These are phyloP conservation scores for Fraxinus floribunda DNA, from an alignment of 305 asterid genomes.

Conservation along the genomic window DNA sequence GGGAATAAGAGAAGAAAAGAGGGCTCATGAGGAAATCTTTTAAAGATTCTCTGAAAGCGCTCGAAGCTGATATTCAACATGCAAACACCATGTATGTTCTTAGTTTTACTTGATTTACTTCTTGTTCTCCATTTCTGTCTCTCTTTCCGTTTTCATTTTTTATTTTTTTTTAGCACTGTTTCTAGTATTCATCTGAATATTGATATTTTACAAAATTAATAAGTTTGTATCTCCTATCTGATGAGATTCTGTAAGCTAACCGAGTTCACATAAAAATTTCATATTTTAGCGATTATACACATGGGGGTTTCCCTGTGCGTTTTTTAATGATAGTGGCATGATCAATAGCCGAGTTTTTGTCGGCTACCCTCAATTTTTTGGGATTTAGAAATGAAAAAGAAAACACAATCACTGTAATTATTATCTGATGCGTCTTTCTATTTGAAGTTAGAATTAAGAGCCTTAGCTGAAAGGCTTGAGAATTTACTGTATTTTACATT, in stretches of 20 bases:
- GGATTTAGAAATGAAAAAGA: neutral
- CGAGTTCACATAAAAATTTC: neutral
- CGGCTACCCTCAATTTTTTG: neutral
- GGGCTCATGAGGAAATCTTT: constrained; percentile 73
- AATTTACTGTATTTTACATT: neutral
- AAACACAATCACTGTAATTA: neutral
- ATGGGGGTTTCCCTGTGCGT: neutral
- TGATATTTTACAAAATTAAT: neutral
- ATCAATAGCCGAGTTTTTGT: neutral
- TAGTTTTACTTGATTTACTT: neutral
- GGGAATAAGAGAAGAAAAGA: constrained; percentile 37
- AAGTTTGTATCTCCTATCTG: neutral
- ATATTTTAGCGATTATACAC: neutral
- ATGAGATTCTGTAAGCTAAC: neutral
- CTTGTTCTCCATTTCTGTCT: neutral
- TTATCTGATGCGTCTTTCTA: neutral
- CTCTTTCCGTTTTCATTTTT: neutral
- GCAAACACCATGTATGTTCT: constrained; percentile 77
- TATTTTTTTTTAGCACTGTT: neutral
- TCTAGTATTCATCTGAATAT: neutral
- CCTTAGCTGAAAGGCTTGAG: neutral
- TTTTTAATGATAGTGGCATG: neutral
- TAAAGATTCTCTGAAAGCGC: constrained; percentile 88
- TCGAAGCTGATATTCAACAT: constrained; percentile 94
- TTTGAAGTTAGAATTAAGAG: constrained; percentile 1